These are phyloP conservation scores for Hypholoma fasciculare DNA, from an alignment of 768 basidiomycete species.

Conservation along the genomic window DNA sequence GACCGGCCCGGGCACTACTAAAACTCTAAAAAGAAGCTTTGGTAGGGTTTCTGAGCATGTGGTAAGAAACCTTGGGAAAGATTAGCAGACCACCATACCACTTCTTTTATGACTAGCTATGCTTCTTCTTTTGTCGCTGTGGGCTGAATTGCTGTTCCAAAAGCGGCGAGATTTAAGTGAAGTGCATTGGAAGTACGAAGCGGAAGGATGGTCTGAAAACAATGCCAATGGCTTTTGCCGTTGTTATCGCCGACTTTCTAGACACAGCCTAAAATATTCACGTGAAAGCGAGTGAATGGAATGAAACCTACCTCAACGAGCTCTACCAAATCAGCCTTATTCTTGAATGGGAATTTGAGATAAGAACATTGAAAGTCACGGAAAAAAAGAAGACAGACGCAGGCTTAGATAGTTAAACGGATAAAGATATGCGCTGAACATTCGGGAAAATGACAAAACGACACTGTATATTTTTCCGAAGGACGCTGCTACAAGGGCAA, in stretches of 20 bases:
- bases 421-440: no score
- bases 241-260: background rate
- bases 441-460: no score
- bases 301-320: background rate
- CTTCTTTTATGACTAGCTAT: background rate
- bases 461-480: no score
- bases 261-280: background rate
- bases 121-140: background rate
- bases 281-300: background rate
- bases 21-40: background rate
- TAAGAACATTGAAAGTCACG: background rate
- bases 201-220: no score
- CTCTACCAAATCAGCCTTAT: background rate
- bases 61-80: background rate
- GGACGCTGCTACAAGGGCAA: background rate
- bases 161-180: background rate
- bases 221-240: background rate
- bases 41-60: background rate
- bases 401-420: no score
- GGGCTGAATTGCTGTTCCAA: background rate
- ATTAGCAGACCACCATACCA: background rate
- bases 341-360: background rate
- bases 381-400: no score
- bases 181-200: background rate
- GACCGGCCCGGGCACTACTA: constrained; percentile 5